These are phyloP conservation scores for Handroanthus guayacan DNA, from an alignment of 257 asterid species.

Conservation along the genomic window DNA sequence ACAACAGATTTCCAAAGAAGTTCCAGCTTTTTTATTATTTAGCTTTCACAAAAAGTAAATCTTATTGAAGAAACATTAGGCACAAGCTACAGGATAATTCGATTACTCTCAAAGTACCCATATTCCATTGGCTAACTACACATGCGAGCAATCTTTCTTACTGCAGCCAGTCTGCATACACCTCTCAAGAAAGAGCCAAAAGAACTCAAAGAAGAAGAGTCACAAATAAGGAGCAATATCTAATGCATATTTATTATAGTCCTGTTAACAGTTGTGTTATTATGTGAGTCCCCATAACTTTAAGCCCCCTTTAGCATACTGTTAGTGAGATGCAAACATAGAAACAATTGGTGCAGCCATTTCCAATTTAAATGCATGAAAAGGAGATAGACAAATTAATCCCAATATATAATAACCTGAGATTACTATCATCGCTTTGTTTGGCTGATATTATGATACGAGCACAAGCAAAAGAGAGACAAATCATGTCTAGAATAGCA, in stretches of 20 bases:
- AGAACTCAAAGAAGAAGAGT: conserved; percentile 6
- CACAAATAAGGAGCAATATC: conserved; percentile 1
- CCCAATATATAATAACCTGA: background rate
- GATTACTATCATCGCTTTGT: conserved; percentile 5
- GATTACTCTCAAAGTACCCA: background rate
- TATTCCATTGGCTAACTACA: background rate
- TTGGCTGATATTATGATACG: conserved; percentile 1
- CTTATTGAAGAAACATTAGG: background rate
- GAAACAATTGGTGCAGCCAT: conserved; percentile 13
- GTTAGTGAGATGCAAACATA: conserved; percentile 4
- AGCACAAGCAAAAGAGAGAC: conserved; percentile 14
- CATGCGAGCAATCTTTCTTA: conserved; percentile 10
- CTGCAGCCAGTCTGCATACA: conserved; percentile 11
- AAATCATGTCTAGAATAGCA: conserved; percentile 2
- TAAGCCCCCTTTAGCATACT: background rate
- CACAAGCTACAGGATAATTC: conserved; percentile 6
- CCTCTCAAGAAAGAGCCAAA: conserved; percentile 13
- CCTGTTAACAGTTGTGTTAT: conserved; percentile 1
- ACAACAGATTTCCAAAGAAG: conserved; percentile 9
- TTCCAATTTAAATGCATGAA: background rate
- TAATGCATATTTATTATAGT: background rate
- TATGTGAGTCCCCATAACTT: background rate
- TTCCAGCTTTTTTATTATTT: background rate
- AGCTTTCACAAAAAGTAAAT: background rate
- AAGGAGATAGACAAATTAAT: background rate